Evolutionary conservation across 768 basidiomycete genomes (phyloP).

Genomic region (Serendipita sp.): DNA sequence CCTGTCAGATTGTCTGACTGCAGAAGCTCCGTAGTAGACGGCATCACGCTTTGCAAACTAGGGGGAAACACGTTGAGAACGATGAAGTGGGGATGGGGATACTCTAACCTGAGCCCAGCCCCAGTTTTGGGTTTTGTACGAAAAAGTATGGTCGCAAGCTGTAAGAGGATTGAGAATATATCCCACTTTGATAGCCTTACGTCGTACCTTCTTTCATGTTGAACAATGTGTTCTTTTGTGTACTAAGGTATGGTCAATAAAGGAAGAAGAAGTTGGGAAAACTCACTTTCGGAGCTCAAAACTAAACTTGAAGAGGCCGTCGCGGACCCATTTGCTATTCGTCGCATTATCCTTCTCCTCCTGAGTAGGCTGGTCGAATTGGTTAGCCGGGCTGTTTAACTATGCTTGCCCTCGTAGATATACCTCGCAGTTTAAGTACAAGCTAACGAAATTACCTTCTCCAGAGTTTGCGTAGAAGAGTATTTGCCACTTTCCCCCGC

Average conservation of each 20-base stretch:
- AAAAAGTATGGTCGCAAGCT: constrained; percentile 68
- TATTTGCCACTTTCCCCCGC: constrained; percentile 63
- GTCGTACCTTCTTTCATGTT: constrained; percentile 40
- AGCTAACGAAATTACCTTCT: constrained; percentile 44
- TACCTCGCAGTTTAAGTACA: constrained; percentile 75
- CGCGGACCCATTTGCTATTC: constrained; percentile 65
- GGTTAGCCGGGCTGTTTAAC: neutral
- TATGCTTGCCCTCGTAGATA: constrained; percentile 15
- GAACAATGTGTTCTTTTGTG: constrained; percentile 33
- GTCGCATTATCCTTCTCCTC: constrained; percentile 57
- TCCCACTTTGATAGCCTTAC: neutral
- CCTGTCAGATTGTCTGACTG: constrained; percentile 34
- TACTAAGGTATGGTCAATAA: constrained; percentile 12
- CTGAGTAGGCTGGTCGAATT: constrained; percentile 43
- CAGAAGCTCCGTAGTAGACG: constrained; percentile 41
- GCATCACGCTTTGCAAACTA: constrained; percentile 64
- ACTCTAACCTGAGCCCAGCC: constrained; percentile 35
- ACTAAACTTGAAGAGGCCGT: constrained; percentile 71
- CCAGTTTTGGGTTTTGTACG: constrained; percentile 76
- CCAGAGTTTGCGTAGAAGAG: constrained; percentile 69
- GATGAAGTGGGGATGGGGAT: neutral
- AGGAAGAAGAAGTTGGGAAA: neutral
- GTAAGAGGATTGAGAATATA: neutral
- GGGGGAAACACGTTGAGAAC: constrained; percentile 13
- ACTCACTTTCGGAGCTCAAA: constrained; percentile 65